These are phyloP conservation scores for Tricholoma flavovirens DNA, from an alignment of 768 basidiomycete species.

Conservation along the genomic window DNA sequence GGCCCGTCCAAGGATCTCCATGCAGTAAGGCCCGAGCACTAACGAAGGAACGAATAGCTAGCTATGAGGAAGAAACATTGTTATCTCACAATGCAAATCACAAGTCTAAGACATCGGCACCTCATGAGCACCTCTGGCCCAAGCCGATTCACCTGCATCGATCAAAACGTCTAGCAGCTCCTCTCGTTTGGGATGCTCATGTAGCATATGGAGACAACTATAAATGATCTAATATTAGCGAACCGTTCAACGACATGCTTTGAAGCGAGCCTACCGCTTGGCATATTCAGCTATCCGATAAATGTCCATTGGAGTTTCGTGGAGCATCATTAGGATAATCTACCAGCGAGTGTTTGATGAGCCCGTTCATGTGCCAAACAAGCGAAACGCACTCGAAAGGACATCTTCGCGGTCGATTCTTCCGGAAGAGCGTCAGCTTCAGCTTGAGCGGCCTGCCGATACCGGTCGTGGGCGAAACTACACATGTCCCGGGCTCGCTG, in stretches of 20 bases:
- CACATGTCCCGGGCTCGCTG: constrained; percentile 73
- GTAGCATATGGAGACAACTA: constrained; percentile 59
- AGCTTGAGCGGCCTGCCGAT: constrained; percentile 64
- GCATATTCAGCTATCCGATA: constrained; percentile 70
- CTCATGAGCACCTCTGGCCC: constrained; percentile 71
- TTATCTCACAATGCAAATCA: neutral
- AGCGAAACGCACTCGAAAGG: constrained; percentile 45
- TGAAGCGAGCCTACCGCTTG: constrained; percentile 36
- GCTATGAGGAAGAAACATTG: constrained; percentile 27
- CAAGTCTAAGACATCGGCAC: constrained; percentile 24
- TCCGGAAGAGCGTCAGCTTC: constrained; percentile 48
- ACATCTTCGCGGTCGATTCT: constrained; percentile 57
- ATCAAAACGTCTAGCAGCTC: constrained; percentile 56
- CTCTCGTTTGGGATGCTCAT: constrained; percentile 55
- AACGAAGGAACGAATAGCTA: constrained; percentile 56
- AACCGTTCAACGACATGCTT: neutral
- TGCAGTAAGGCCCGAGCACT: constrained; percentile 53
- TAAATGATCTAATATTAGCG: neutral
- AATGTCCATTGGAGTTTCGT: constrained; percentile 54
- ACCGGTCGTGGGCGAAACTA: constrained; percentile 69
- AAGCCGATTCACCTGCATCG: constrained; percentile 66
- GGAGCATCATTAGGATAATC: constrained; percentile 70
- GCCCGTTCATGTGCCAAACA: neutral
- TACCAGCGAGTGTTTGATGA: constrained; percentile 18
- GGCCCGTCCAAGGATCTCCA: constrained; percentile 47